Evolutionary conservation across 2,329 filamentous ascomycete genomes (phyloP), one percentile per base, ranked within the genome.

Genomic region (Nothophaeocryptopus gaeumannii): DNA sequence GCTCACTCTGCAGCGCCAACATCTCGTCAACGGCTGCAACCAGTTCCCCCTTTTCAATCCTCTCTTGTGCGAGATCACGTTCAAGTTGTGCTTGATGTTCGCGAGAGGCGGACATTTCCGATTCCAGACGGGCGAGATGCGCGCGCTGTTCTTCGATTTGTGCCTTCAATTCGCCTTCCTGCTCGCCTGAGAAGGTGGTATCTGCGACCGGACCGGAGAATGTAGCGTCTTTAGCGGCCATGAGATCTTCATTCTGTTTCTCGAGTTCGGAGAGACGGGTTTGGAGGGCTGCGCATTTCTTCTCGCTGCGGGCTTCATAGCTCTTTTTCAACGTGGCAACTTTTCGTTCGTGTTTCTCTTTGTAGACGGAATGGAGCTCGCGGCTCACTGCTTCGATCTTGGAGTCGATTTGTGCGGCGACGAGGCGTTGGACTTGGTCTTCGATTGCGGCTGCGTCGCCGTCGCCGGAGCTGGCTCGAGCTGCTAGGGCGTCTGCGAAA

Each of bases 291-390:
- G 81, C 82, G 49, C 92, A 82, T 64, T 86, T 88, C 77, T 95
- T 95, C 71, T 95, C 89, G 81, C 89, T 93, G 47, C 92, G 84
- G 39, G 81, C 81, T 69, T 96, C 89, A 72, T 97, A 85, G 64
- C 79, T 82, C 62, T 84, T 82, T 67, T 85, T 97, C 58, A 99
- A 78, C 3, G 91, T 92, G 1, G 88, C 82, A 38, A 97, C 92
- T 75, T 99, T 99, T 55, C 85, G 89, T 74, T 97, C 92, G 68
- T 99, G 93, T 74, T 99, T 99, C 66, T 86, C 84, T 74, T 96
- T 97, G 79, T 99, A 99, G 9, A 96, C 79, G 0, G 85, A 80
- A 67, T 99, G 93, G 35, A 99, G 79, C 66, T 99, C 93, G 29
- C 89, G 82, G n/a, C 72, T 73, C 9, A 78, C 71, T 13, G 74